These are phyloP conservation scores for Sporothrix luriei DNA, from an alignment of 2,329 filamentous ascomycete genomes.

Conservation along the genomic window DNA sequence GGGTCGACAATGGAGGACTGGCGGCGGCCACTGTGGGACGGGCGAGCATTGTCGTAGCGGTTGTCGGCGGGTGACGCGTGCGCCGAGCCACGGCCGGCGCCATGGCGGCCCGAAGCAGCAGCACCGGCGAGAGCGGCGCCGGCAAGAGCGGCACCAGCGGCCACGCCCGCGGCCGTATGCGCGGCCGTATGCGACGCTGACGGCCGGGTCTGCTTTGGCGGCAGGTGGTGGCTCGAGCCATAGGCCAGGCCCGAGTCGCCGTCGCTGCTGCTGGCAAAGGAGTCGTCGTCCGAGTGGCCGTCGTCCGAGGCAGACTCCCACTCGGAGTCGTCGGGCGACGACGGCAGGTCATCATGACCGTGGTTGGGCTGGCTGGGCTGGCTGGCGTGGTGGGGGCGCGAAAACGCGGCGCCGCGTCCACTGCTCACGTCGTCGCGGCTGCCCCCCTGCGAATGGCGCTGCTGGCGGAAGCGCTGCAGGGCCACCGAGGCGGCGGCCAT, in stretches of 20 bases:
- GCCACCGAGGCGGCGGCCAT: conserved; percentile 47
- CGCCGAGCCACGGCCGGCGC: not conserved
- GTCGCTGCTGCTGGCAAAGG: conserved; percentile 45
- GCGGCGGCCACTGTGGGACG: conserved; percentile 35
- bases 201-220: not conserved
- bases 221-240: conserved; percentile 42
- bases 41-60: not conserved
- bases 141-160: conserved; percentile 3
- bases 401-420: conserved; percentile 36
- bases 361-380: too few relatives aligned
- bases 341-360: conserved; percentile 27
- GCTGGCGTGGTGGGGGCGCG: conserved; percentile 46
- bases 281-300: conserved; percentile 44
- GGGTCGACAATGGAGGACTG: conserved; percentile 61
- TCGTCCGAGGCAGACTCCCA: conserved; percentile 61
- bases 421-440: conserved; percentile 17
- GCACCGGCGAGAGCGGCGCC: not conserved
- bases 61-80: conserved; percentile 34
- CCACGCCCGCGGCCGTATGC: not conserved
- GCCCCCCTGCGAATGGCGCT: conserved; percentile 33
- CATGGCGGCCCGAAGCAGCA: not conserved
- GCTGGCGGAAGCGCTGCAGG: conserved; percentile 46
- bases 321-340: conserved; percentile 53
- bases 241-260: conserved; percentile 50
- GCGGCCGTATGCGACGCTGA: conserved; percentile 31